A percentile compares a stretch with the other conserved stretches of the same genome.
Conservation (phyloP, 345 rosid species). For the Moricandia arvensis region DNA sequence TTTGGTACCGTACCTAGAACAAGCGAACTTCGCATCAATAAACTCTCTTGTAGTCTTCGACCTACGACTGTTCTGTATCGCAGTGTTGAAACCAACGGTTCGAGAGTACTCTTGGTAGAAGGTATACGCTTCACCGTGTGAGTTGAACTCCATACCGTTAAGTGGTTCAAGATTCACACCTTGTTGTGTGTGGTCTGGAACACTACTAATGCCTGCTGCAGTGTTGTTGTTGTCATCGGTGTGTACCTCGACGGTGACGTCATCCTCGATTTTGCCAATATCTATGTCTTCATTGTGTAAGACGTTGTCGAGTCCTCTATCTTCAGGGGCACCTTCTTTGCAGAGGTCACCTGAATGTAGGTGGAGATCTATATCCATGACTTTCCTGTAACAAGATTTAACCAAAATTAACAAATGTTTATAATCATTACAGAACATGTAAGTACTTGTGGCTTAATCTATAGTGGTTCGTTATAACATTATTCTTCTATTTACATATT, state of each 20-base stretch:
- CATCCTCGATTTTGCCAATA: conserved; percentile 39
- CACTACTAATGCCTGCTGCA: conserved; percentile 30
- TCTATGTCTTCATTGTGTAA: conserved; percentile 40
- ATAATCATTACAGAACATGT: too few species aligned
- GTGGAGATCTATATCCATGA: conserved; percentile 68
- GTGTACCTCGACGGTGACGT: conserved; percentile 38
- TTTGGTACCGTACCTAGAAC: conserved; percentile 70
- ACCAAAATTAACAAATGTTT: neutral
- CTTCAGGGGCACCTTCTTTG: conserved; percentile 50
- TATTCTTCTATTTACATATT: too few species aligned
- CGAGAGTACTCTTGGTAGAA: conserved; percentile 75
- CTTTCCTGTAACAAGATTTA: neutral
- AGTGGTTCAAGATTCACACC: conserved; percentile 57
- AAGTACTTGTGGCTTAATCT: too few species aligned
- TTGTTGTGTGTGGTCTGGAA: conserved; percentile 28
- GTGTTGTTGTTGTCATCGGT: conserved; percentile 35
- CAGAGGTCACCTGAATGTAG: conserved; percentile 67
- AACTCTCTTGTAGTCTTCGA: conserved; percentile 66
- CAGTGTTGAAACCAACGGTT: conserved; percentile 63
- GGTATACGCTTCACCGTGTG: conserved; percentile 63
- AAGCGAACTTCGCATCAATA: conserved; percentile 75
- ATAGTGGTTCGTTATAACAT: too few species aligned
- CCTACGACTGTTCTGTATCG: conserved; percentile 67
- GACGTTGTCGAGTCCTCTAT: conserved; percentile 48
- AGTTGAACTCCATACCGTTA: conserved; percentile 67